Evolutionary conservation across 805 yeast genomes (phyloP).

Genomic region (Starmera amethionina): DNA sequence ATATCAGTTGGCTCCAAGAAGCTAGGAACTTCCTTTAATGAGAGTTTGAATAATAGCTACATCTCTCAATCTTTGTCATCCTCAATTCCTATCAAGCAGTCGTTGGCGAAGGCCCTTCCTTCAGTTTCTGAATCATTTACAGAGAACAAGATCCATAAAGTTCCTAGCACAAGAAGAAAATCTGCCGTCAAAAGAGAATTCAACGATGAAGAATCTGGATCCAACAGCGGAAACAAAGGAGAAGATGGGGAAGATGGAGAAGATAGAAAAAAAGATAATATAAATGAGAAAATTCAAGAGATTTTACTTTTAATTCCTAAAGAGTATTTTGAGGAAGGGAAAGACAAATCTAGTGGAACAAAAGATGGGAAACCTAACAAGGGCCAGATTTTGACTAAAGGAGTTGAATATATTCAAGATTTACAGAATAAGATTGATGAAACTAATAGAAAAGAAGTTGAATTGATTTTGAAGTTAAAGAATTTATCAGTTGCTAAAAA

Average conservation of each 20-base stretch:
- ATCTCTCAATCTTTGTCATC: background rate
- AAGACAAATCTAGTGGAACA: conserved; percentile 48
- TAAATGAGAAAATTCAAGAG: conserved; percentile 49
- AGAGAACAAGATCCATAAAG: conserved; percentile 9
- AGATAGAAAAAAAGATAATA: conserved; percentile 43
- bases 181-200: conserved; percentile 4
- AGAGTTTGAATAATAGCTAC: conserved; percentile 1
- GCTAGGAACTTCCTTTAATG: background rate
- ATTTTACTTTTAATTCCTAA: conserved; percentile 33
- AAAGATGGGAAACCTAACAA: conserved; percentile 81
- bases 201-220: conserved; percentile 2
- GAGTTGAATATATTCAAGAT: conserved; percentile 60
- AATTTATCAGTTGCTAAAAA: conserved; percentile 37
- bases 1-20: background rate
- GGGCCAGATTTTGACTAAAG: conserved; percentile 69
- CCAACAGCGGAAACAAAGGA: too few species aligned
- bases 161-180: conserved; percentile 10
- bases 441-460: conserved; percentile 72
- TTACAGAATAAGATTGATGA: conserved; percentile 69
- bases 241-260: conserved; percentile 26
- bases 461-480: conserved; percentile 50
- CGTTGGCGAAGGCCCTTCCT: conserved; percentile 15
- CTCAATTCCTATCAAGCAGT: conserved; percentile 17
- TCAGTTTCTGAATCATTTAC: conserved; percentile 1
- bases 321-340: conserved; percentile 32